phyloP scores from a whole-genome alignment of 2,329 filamentous ascomycete genomes.

The Claviceps lovelessii region DNA sequence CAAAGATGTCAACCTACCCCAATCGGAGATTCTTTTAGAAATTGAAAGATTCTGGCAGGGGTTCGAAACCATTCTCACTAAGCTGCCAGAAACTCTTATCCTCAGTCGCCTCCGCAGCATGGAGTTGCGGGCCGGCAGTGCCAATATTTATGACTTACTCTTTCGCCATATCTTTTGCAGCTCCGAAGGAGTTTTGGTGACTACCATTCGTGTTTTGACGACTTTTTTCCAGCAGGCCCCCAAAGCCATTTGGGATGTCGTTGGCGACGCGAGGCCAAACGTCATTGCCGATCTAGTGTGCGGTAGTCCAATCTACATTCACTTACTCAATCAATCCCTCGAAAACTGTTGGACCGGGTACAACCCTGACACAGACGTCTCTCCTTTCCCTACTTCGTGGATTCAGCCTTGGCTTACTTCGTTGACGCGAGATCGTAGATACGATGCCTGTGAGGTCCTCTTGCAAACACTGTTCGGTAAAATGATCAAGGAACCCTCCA shows the following conservation, averaged over 20 bases:
- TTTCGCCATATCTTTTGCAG: conserved; percentile 39
- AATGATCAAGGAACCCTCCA: conserved; percentile 38
- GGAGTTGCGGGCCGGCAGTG: conserved; percentile 47
- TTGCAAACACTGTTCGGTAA: conserved; percentile 59
- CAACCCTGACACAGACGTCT: conserved; percentile 32
- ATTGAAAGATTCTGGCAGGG: conserved; percentile 70
- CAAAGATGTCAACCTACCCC: conserved; percentile 24
- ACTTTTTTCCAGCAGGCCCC: conserved; percentile 61
- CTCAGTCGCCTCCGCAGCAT: conserved; percentile 65
- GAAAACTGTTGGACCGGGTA: conserved; percentile 25
- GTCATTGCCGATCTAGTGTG: conserved; percentile 77
- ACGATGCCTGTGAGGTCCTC: conserved; percentile 68
- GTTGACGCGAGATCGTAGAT: conserved; percentile 58
- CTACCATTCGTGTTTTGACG: conserved; percentile 56
- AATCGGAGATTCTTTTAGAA: conserved; percentile 23
- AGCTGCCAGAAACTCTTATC: conserved; percentile 59
- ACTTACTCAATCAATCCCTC: conserved; percentile 47
- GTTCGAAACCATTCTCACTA: conserved; percentile 57
- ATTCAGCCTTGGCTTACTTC: conserved; percentile 64
- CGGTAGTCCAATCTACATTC: conserved; percentile 50
- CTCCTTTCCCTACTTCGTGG: conserved; percentile 61
- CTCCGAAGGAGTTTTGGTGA: conserved; percentile 45
- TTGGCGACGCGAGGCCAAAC: conserved; percentile 65
- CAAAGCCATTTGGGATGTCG: conserved; percentile 74
- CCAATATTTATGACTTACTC: conserved; percentile 50